Conservation (phyloP, 2,329 filamentous ascomycete species). For the Penicillium psychrosexuale region DNA sequence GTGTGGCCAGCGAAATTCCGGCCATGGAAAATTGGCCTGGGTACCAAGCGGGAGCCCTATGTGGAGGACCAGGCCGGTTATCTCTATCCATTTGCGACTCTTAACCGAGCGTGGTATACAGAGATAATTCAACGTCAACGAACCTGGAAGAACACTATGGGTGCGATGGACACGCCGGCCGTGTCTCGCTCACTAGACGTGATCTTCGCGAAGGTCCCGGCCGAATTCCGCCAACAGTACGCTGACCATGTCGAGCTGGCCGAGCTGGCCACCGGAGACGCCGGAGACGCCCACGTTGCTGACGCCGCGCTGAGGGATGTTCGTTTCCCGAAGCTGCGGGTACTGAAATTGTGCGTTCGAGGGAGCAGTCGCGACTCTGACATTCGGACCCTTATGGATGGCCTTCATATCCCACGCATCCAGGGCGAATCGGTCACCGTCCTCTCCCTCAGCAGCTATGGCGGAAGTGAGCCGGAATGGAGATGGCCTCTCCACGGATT, state of each 20-base stretch:
- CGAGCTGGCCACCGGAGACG: not conserved
- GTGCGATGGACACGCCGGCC: not conserved
- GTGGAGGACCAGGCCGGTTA: not conserved
- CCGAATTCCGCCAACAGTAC: not conserved
- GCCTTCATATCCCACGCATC: not conserved
- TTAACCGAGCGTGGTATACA: not conserved
- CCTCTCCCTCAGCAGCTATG: not conserved
- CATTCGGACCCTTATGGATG: not conserved
- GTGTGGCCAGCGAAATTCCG: not conserved
- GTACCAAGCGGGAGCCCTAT: not conserved
- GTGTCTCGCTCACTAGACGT: not conserved
- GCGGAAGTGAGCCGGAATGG: not conserved
- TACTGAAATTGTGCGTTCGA: not conserved
- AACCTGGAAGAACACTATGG: not conserved
- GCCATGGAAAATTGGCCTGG: not conserved
- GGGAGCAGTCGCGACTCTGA: not conserved
- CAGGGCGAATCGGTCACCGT: not conserved
- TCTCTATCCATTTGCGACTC: not conserved
- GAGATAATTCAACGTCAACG: not conserved
- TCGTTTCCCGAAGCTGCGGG: not conserved
- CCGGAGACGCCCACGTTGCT: not conserved
- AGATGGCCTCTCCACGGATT: not conserved
- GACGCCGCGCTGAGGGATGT: not conserved
- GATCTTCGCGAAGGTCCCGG: not conserved
- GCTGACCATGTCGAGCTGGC: not conserved